Evolutionary conservation across 2,329 filamentous ascomycete genomes (phyloP).

Genomic region (Bimuria novae-zelandiae): DNA sequence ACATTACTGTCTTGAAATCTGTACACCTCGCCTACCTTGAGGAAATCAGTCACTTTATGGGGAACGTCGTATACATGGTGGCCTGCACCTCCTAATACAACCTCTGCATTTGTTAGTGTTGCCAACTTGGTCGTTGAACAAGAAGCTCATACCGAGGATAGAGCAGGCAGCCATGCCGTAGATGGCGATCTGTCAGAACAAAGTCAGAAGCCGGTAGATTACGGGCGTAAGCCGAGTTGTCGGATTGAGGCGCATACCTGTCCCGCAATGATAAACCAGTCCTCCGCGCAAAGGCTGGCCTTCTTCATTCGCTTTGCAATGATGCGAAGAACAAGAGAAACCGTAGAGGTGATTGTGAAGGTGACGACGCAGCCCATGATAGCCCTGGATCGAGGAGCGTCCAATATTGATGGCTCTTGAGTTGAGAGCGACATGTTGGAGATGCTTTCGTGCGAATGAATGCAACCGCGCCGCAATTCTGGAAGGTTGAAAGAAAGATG

Average conservation of each 20-base stretch:
- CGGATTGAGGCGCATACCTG: slow-evolving; percentile 5
- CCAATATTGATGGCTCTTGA: neutral
- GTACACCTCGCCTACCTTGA: neutral
- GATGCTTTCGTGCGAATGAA: no score
- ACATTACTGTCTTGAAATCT: neutral
- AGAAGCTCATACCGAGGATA: slow-evolving; percentile 4
- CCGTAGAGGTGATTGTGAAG: slow-evolving; percentile 10
- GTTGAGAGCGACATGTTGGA: neutral
- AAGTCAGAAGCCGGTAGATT: neutral
- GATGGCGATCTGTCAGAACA: slow-evolving; percentile 3
- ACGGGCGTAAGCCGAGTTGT: neutral
- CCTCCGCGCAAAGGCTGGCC: slow-evolving; percentile 7
- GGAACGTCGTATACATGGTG: slow-evolving; percentile 7
- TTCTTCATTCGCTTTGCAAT: slow-evolving; percentile 12
- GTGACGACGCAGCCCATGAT: slow-evolving; percentile 10
- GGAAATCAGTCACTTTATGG: slow-evolving; percentile 3
- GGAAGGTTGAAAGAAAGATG: neutral
- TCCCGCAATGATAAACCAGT: slow-evolving; percentile 14
- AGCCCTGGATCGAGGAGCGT: neutral
- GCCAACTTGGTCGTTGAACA: neutral
- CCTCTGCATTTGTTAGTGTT: slow-evolving; percentile 4
- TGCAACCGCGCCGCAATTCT: no score
- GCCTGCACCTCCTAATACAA: slow-evolving; percentile 12
- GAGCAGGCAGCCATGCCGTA: slow-evolving; percentile 8
- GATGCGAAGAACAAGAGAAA: slow-evolving; percentile 15